Percentiles rank a stretch among this genome's conserved stretches.
Conservation (phyloP, 306 rosid genomes). For the Amphicarpaea edgeworthii region DNA sequence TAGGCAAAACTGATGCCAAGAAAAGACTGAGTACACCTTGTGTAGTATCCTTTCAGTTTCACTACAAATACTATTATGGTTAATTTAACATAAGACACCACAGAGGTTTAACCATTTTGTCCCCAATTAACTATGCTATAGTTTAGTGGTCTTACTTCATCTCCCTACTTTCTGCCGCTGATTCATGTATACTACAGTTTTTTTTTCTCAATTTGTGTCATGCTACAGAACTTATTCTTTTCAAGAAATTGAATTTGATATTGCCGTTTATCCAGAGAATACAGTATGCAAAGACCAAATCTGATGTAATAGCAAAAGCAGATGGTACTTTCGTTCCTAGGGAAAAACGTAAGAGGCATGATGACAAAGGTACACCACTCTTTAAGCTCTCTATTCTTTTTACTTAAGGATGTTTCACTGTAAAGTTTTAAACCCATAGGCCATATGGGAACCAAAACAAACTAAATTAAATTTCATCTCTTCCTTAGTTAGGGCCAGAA, state of each 20-base stretch:
- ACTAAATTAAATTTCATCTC: neutral
- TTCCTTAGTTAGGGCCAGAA: neutral
- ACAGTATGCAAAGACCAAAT: constrained; percentile 91
- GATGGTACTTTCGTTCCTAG: constrained; percentile 91
- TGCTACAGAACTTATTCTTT: constrained; percentile 7
- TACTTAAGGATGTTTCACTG: constrained; percentile 6
- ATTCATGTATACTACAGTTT: constrained; percentile 30
- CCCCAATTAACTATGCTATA: neutral
- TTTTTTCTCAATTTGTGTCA: constrained; percentile 25
- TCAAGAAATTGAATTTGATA: constrained; percentile 37
- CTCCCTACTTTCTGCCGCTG: constrained; percentile 1
- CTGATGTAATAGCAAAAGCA: constrained; percentile 82
- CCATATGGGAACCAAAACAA: neutral
- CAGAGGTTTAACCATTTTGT: constrained; percentile 14
- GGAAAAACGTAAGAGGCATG: constrained; percentile 87
- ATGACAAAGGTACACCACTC: constrained; percentile 70
- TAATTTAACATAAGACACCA: constrained; percentile 1
- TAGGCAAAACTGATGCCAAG: constrained; percentile 24
- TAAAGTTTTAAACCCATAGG: neutral
- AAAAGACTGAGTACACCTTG: neutral
- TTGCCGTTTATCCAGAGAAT: constrained; percentile 66
- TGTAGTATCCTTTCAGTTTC: constrained; percentile 10
- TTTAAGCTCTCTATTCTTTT: constrained; percentile 6
- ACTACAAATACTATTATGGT: neutral
- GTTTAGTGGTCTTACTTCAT: neutral